These are phyloP conservation scores for Lycium barbarum DNA, from an alignment of 257 asterid species.

Conservation along the genomic window DNA sequence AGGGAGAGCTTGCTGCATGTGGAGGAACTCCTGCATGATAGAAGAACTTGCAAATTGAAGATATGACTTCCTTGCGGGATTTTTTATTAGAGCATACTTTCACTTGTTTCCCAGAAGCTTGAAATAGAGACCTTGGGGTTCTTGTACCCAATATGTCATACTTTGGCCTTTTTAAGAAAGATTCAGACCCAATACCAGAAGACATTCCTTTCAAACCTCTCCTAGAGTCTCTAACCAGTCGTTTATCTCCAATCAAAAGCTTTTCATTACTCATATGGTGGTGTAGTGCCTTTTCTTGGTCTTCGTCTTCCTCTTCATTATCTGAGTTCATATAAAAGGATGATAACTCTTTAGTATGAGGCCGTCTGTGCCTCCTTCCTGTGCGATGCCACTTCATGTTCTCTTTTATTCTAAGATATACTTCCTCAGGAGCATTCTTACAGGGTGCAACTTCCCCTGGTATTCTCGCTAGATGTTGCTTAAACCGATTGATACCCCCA, in stretches of 20 bases:
- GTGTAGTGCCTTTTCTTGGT: constrained; percentile 63
- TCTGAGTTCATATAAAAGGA: constrained; percentile 66
- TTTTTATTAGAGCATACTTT: constrained; percentile 62
- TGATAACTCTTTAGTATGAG: constrained; percentile 65
- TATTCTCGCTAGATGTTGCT: constrained; percentile 91
- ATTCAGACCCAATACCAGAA: constrained; percentile 54
- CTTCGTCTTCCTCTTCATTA: constrained; percentile 69
- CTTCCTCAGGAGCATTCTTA: constrained; percentile 91
- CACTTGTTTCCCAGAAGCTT: constrained; percentile 51
- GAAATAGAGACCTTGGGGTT: constrained; percentile 54
- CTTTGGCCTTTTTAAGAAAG: constrained; percentile 61
- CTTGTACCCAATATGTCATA: constrained; percentile 53
- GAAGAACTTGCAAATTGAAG: constrained; percentile 89
- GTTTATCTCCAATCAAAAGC: constrained; percentile 58
- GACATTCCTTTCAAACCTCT: constrained; percentile 59
- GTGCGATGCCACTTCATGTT: constrained; percentile 98
- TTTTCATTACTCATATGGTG: constrained; percentile 55
- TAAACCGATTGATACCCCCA: constrained; percentile 91
- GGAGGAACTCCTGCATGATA: constrained; percentile 89
- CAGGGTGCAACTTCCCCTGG: constrained; percentile 97
- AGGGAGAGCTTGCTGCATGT: constrained; percentile 84
- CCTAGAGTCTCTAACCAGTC: constrained; percentile 57
- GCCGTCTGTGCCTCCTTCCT: constrained; percentile 81
- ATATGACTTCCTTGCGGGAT: constrained; percentile 76
- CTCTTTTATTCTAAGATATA: constrained; percentile 79